These are phyloP conservation scores for Dysphania ambrosioides DNA, from an alignment of 148 eudicot species.

Conservation along the genomic window DNA sequence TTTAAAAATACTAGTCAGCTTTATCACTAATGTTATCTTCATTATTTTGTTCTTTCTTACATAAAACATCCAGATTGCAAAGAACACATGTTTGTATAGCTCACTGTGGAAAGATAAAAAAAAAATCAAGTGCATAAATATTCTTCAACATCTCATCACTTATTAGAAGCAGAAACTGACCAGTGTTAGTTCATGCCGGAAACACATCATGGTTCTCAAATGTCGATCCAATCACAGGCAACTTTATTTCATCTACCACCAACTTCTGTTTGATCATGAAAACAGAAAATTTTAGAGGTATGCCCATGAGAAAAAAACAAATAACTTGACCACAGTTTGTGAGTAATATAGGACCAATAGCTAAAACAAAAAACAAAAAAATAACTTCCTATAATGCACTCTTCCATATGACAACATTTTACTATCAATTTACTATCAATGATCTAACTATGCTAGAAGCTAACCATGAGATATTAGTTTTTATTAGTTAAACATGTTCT, in stretches of 20 bases:
- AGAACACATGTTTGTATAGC: too few relatives aligned
- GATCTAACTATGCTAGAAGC: not conserved
- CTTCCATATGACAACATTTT: not conserved
- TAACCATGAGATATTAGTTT: not conserved
- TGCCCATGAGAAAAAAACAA: not conserved
- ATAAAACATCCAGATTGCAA: too few relatives aligned
- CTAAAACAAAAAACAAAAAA: not conserved
- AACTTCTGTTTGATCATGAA: conserved; percentile 50
- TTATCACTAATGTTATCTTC: too few relatives aligned
- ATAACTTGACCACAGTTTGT: not conserved
- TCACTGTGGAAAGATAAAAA: not conserved
- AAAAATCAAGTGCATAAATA: not conserved
- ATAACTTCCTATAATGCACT: not conserved
- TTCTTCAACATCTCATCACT: not conserved
- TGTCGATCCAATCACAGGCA: conserved; percentile 85
- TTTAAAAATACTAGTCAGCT: too few relatives aligned
- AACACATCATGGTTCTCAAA: conserved; percentile 87
- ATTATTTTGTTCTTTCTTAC: too few relatives aligned
- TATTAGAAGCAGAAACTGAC: conserved; percentile 34
- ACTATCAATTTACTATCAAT: not conserved
- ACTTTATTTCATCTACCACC: conserved; percentile 78
- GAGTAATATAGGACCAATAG: not conserved
- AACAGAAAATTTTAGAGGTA: conserved; percentile 5
- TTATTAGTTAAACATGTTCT: not conserved
- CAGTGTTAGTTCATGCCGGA: conserved; percentile 94